phyloP scores from a whole-genome alignment of 2,329 filamentous ascomycete species.

The Trichoderma asperellum region DNA sequence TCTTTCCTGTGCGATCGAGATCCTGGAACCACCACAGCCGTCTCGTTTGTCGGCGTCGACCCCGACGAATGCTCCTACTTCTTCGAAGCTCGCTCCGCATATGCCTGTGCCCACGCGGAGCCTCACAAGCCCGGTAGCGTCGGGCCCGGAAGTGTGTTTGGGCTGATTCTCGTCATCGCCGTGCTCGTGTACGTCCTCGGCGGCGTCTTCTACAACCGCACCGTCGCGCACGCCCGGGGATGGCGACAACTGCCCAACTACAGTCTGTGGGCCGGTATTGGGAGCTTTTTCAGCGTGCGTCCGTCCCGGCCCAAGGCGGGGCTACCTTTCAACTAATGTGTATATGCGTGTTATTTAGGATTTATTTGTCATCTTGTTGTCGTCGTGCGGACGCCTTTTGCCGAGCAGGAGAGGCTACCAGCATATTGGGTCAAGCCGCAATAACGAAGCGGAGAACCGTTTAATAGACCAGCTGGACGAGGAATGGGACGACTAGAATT shows the following conservation, averaged over 20 bases:
- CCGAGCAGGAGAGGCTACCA: conserved; percentile 70
- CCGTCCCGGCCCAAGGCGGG: conserved; percentile 39
- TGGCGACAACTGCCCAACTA: conserved; percentile 97
- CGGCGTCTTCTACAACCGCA: conserved; percentile 93
- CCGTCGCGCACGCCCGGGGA: conserved; percentile 89
- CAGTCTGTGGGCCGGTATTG: conserved; percentile 85
- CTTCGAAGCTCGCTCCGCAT: conserved; percentile 86
- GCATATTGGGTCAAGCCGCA: conserved; percentile 59
- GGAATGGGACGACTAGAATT: conserved; percentile 81
- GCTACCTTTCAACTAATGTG: conserved; percentile 38
- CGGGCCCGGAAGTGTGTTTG: conserved; percentile 78
- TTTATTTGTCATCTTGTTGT: conserved; percentile 68
- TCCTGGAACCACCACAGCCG: conserved; percentile 67
- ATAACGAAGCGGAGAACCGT: conserved; percentile 82
- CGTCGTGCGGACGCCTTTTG: conserved; percentile 69
- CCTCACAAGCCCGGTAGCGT: conserved; percentile 73
- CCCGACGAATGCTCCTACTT: conserved; percentile 93
- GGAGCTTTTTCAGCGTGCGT: conserved; percentile 74
- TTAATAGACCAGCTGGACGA: conserved; percentile 96
- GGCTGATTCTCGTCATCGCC: conserved; percentile 77
- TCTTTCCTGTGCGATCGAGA: conserved; percentile 93
- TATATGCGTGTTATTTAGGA: conserved; percentile 51
- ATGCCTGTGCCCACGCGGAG: conserved; percentile 73
- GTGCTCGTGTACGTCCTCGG: conserved; percentile 88
- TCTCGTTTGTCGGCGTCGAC: conserved; percentile 82